Evolutionary conservation across 2,329 filamentous ascomycete species (phyloP).

Genomic region (Ophiocordyceps camponoti-leonardi): DNA sequence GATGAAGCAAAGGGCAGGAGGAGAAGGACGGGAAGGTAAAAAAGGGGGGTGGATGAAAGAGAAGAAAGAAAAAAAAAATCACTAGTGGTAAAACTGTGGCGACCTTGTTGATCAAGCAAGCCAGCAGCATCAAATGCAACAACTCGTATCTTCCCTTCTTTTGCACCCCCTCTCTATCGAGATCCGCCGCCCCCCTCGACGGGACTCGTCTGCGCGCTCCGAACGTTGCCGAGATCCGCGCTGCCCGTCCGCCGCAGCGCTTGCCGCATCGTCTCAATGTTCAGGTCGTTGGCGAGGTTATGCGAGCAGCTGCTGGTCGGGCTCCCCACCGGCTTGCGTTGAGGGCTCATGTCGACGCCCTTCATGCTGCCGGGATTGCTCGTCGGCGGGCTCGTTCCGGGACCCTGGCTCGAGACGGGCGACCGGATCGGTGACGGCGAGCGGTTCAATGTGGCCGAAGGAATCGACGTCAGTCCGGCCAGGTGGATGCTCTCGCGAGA

Average conservation of each 20-base stretch:
- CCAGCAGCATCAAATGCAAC: background rate
- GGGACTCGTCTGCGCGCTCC: constrained; percentile 42
- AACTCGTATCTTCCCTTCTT: too few species aligned
- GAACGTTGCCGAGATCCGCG: constrained; percentile 47
- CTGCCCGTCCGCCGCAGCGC: constrained; percentile 73
- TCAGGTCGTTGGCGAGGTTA: constrained; percentile 46
- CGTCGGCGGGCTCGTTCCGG: constrained; percentile 53
- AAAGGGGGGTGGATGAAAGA: too few species aligned
- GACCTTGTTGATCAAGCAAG: background rate
- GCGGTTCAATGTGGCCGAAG: constrained; percentile 35
- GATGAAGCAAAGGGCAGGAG: background rate
- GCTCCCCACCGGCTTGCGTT: constrained; percentile 42
- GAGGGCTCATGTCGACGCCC: constrained; percentile 54
- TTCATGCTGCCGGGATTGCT: constrained; percentile 62
- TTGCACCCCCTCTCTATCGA: constrained; percentile 5
- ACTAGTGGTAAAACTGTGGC: background rate
- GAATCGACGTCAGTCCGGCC: constrained; percentile 45
- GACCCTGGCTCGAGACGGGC: constrained; percentile 54
- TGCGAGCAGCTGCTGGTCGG: constrained; percentile 38
- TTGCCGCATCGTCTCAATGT: constrained; percentile 88
- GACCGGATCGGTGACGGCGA: constrained; percentile 71
- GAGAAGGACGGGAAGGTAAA: background rate
- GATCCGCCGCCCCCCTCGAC: constrained; percentile 21
- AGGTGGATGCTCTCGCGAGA: constrained; percentile 55
- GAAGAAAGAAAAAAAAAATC: background rate